Evolutionary conservation across 768 basidiomycete genomes (phyloP).

Genomic region (Pleurotus djamor): DNA sequence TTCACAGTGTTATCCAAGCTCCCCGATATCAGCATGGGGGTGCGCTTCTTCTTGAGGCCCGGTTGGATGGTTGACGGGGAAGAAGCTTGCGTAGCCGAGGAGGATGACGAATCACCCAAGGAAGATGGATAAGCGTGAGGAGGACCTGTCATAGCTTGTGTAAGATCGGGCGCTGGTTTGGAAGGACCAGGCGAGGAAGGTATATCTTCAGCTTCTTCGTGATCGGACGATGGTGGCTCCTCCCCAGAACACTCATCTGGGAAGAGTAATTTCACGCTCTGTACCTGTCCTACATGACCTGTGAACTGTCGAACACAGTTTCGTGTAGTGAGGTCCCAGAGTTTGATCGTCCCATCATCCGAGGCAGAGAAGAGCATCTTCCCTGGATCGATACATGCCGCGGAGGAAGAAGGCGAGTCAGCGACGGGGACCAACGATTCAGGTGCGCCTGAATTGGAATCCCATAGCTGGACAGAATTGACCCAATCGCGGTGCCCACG

Average conservation of each 20-base stretch:
- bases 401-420: conserved; percentile 12
- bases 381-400: conserved; percentile 57
- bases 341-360: conserved; percentile 89
- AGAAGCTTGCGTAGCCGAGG: background rate
- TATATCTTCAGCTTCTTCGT: conserved; percentile 11
- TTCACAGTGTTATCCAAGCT: conserved; percentile 95
- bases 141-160: background rate
- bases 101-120: conserved; percentile 2
- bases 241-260: conserved; percentile 41
- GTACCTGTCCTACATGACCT: conserved; percentile 94
- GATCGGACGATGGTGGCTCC: conserved; percentile 23
- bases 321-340: conserved; percentile 88
- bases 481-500: conserved; percentile 97
- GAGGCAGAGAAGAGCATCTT: conserved; percentile 98
- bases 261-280: conserved; percentile 80
- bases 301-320: conserved; percentile 81
- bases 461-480: conserved; percentile 93
- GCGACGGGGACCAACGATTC: conserved; percentile 19
- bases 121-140: conserved; percentile 1
- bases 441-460: conserved; percentile 39
- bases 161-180: background rate
- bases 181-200: conserved; percentile 9
- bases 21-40: conserved; percentile 82
- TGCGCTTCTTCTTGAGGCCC: conserved; percentile 31
- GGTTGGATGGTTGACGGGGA: background rate